Evolutionary conservation across 208 protist genomes (phyloP).

Genomic region (Trypanosoma boissoni): DNA sequence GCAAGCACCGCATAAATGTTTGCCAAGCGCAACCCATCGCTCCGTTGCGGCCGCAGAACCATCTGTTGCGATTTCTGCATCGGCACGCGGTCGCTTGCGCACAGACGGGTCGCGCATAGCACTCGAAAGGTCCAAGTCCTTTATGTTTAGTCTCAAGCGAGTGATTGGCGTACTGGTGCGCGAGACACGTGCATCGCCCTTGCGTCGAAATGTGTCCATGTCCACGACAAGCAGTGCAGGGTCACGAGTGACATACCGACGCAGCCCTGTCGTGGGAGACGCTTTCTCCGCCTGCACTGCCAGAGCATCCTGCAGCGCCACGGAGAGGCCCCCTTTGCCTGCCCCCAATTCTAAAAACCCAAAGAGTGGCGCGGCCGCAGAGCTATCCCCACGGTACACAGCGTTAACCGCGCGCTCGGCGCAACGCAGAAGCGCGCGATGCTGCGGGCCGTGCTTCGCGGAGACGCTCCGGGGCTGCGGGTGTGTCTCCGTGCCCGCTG

Average conservation of each 20-base stretch:
- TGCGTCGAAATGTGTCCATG: conserved; percentile 62
- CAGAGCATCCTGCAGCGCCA: conserved; percentile 56
- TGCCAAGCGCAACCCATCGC: conserved; percentile 56
- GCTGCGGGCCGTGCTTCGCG: conserved; percentile 64
- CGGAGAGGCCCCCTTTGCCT: conserved; percentile 68
- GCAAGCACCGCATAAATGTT: conserved; percentile 78
- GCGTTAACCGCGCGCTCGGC: conserved; percentile 27
- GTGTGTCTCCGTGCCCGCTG: neutral
- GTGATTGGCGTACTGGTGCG: conserved; percentile 39
- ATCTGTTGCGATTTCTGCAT: neutral
- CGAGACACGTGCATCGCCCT: conserved; percentile 63
- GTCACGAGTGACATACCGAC: neutral
- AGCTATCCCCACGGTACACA: neutral
- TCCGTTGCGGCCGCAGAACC: neutral
- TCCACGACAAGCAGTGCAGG: conserved; percentile 60
- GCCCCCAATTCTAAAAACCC: conserved; percentile 75
- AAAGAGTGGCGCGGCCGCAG: conserved; percentile 8
- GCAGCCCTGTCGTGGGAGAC: neutral
- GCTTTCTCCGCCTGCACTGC: neutral
- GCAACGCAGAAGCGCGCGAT: conserved; percentile 50
- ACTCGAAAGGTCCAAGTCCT: conserved; percentile 53
- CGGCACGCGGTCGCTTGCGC: conserved; percentile 2
- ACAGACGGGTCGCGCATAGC: conserved; percentile 26
- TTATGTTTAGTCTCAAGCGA: conserved; percentile 75
- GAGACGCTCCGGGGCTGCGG: conserved; percentile 19